phyloP scores from a whole-genome alignment of 2,329 filamentous ascomycete species.

The Hymenoscyphus repandus region DNA sequence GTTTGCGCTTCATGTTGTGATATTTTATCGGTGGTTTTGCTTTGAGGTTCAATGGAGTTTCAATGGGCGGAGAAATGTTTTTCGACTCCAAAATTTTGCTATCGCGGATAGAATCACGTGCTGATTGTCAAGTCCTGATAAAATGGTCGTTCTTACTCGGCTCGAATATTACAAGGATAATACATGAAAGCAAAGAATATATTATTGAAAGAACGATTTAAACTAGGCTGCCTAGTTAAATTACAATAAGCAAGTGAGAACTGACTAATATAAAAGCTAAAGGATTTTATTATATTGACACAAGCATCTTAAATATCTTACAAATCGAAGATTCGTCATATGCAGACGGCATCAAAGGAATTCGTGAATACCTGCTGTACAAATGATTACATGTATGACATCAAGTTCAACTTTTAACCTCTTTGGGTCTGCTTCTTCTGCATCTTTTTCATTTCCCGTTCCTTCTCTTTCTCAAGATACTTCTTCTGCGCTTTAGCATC shows the following conservation, averaged over 20 bases:
- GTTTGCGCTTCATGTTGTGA: constrained; percentile 54
- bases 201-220: not conserved
- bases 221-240: not conserved
- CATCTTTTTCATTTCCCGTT: constrained; percentile 61
- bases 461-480: constrained; percentile 74
- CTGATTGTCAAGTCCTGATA: too few species aligned
- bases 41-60: not conserved
- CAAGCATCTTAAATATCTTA: not conserved
- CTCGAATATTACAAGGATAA: not conserved
- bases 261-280: not conserved
- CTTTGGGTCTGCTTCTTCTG: constrained; percentile 56
- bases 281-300: not conserved
- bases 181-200: not conserved
- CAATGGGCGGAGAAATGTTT: not conserved
- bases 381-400: not conserved
- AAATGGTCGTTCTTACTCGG: too few species aligned
- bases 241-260: too few species aligned
- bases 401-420: not conserved
- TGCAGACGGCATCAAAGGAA: not conserved
- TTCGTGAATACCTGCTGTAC: not conserved
- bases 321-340: not conserved
- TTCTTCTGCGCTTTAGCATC: constrained; percentile 82
- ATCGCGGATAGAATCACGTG: not conserved
- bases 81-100: not conserved
- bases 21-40: not conserved